Evolutionary conservation across 768 basidiomycete species (phyloP), one percentile per base, ranked within the genome.

Genomic region (Hirschioporus abietinus): DNA sequence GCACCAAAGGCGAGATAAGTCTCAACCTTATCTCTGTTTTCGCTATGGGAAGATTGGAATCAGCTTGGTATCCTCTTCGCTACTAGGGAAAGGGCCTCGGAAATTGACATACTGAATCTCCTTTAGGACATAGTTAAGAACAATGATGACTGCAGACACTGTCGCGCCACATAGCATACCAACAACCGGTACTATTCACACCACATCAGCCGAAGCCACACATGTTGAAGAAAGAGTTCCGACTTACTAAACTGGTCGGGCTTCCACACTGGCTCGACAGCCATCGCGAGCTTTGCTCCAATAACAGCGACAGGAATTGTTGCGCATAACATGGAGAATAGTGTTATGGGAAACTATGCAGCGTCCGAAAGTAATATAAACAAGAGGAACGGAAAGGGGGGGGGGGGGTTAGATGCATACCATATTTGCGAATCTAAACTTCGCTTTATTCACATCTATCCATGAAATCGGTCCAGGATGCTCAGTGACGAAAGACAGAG

Each of bases 161-260:
- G 91, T 88, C 65, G 84, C 86, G 1, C 93, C 93, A 57, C 92
- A 89, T 1, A 95, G 80, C 94, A 95, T 95, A 7, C 94, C 92
- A 8, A 93, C 82, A 64, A 93, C 85, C 6, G 91, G 92, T 64
- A 94, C 92, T 93, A 68, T 63, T 34, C 24, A 60, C 42, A 58
- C 27, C 23, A 63, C 60, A 23, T 61, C 17, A 61, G 30, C 30
- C 18, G 30, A 24, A 61, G 60, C 15, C 60, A 12, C 30, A 61
- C 4, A 59, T 25, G 35, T 35, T 3, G 24, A 25, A 27, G 59
- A 59, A 6, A 25, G 1, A 60, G 27, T 30, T 25, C 52, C 34
- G 20, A 68, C 87, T 58, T 68, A 91, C 92, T 88, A 71, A 88
- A 95, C 72, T 93, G 90, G 42, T 87, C 86, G 0, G 94, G 92